Evolutionary conservation across 176 grass and related monocot species (phyloP), one percentile per base, ranked within the genome.

Genomic region (Avena sativa): DNA sequence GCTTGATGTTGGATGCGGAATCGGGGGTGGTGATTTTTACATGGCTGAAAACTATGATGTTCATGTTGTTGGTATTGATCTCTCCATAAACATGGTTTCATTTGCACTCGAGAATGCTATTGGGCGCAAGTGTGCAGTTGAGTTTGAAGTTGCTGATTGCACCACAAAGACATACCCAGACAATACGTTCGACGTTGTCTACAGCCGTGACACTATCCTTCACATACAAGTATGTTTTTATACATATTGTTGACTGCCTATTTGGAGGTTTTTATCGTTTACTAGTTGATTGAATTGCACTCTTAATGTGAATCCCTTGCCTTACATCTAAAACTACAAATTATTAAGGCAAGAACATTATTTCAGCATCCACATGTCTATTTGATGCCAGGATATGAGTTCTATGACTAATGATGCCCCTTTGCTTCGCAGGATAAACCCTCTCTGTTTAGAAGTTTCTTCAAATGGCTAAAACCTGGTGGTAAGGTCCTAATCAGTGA

Each of bases 71-170:
- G 97, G 97, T 28, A 99, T 99, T 62, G 97, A 99, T 90, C 94
- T 99, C 49, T 99, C 97, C 21, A 89, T 99, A 65, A 99, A 99
- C 85, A 96, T 99, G 97, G 49, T 99, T 19, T 99, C 97, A 53
- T 96, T 96, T 90, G 94, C 97, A 51, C 90, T 99, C 72, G 97
- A 99, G 86, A 68, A 86, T 78, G 92, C 97, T 25, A 99, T 96
- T 94, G 94, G 87, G 25, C 87, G 90, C 55, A 96, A 82, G 38
- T 99, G 92, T 62, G 73, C 91, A 17, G 91, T 99, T 43, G 97
- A 99, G 87, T 99, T 99, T 90, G 97, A 96, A 86, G 97, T 99
- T 66, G 86, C 91, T 64, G 97, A 99, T 83, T 99, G 97, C 81
- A 99, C 97, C 73, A 99, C 92, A 2, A 96, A 93, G 91, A 81